These are phyloP conservation scores for Xylaria sp. DNA, from an alignment of 495 filamentous ascomycete species.

Conservation along the genomic window DNA sequence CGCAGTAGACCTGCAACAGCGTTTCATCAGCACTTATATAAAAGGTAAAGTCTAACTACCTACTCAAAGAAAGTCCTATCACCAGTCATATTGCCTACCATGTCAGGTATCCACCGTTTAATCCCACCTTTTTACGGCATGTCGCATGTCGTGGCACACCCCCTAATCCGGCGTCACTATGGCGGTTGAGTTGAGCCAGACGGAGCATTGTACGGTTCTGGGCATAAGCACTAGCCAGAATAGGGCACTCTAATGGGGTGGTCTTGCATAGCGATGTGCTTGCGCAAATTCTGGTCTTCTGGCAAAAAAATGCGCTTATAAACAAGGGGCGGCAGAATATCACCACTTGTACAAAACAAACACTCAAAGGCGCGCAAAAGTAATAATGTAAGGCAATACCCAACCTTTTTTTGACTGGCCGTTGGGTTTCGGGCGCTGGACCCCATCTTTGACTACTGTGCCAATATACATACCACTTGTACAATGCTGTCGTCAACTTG, in stretches of 20 bases:
- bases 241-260: conserved; percentile 4
- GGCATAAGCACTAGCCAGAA: background rate
- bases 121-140: background rate
- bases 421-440: background rate
- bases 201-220: background rate
- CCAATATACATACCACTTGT: conserved; percentile 19
- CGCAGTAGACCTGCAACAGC: conserved; percentile 22
- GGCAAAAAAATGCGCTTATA: background rate
- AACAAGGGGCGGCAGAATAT: background rate
- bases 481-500: background rate
- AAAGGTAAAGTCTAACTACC: conserved; percentile 29
- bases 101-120: background rate
- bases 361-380: background rate
- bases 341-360: conserved; percentile 5
- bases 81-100: conserved; percentile 18
- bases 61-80: conserved; percentile 12
- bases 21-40: conserved; percentile 26
- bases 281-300: background rate
- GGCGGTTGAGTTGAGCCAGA: background rate
- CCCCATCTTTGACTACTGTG: background rate
- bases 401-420: background rate
- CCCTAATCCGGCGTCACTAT: background rate
- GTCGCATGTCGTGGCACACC: background rate
- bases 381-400: conserved; percentile 1
- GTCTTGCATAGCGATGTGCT: conserved; percentile 14